Evolutionary conservation across 2,329 filamentous ascomycete genomes (phyloP), one percentile per base, ranked within the genome.

Genomic region (Macroventuria anomochaeta): DNA sequence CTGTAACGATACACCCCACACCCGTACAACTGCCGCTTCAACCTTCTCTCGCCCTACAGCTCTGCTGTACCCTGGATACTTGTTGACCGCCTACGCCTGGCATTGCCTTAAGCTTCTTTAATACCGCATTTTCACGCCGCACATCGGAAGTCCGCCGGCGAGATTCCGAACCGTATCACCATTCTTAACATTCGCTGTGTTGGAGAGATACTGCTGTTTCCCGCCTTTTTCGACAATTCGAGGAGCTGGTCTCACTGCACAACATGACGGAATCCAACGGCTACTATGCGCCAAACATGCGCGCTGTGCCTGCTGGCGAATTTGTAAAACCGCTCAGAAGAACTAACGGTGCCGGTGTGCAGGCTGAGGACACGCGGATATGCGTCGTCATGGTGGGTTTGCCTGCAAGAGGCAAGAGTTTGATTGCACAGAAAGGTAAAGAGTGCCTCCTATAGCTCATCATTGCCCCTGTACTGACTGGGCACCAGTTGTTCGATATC

Each of bases 361-460:
- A 96, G 90, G 90, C 90, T 68, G 93, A 97, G 81, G 92, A 97
- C 77, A 93, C 91, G 57, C 91, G 90, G 76, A 96, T 99, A 80
- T 97, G 93, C 76, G 93, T 99, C 61, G 92, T 99, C 68, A 97
- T 99, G 95, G 95, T 99, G 56, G 95, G 95, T 63, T 83, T 99
- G 73, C 95, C 95, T 49, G 95, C 95, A 57, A 84, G 95, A 65
- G 95, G 95, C 71, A 99, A 99, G 84, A 96, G 91, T 80, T 86
- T 96, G 76, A 97, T 99, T 74, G 93, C 95, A 64, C 92, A 96
- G 71, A 97, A 97, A 85, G 92, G 93, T 95, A 81, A 70, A 80
- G 12, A n/a, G 18, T 18, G 18, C 29, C 26, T 31, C 31, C 12
- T 20, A 31, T 2, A 10, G 17, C 11, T 12, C 44, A 2, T 15